phyloP scores from a whole-genome alignment of 169 alveolate genomes.

The Ichthyophthirius multifiliis region DNA sequence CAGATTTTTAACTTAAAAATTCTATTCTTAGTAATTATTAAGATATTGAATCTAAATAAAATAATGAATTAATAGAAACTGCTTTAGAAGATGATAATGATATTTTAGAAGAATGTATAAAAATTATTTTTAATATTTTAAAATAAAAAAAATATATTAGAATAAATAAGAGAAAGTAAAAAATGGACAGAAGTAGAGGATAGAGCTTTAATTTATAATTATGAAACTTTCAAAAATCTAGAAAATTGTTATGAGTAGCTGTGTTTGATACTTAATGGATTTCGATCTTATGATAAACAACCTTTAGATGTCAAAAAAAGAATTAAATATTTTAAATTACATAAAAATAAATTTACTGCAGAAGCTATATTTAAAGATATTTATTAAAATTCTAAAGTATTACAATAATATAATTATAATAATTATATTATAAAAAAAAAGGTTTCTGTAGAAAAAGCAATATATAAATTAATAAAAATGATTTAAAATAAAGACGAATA shows the following conservation, averaged over 20 bases:
- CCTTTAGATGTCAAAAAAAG: constrained; percentile 33
- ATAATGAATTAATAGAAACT: background rate
- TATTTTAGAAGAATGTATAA: background rate
- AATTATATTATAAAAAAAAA: background rate
- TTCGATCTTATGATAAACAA: constrained; percentile 17
- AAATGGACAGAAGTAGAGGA: constrained; percentile 34
- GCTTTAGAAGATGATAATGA: background rate
- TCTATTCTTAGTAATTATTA: constrained; percentile 46
- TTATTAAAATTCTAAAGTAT: background rate
- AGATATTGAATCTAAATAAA: constrained; percentile 3
- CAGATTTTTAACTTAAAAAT: constrained; percentile 24
- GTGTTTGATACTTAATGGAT: constrained; percentile 1
- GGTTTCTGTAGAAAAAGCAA: constrained; percentile 30
- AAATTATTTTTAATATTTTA: background rate
- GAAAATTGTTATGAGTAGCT: constrained; percentile 23
- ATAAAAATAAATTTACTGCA: constrained; percentile 22
- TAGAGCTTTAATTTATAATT: constrained; percentile 30
- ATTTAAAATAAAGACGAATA: background rate
- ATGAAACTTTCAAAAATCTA: constrained; percentile 23
- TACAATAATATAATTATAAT: background rate
- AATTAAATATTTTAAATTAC: constrained; percentile 18
- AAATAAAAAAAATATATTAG: background rate
- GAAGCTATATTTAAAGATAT: constrained; percentile 12
- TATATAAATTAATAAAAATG: background rate
- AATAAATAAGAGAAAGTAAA: background rate